phyloP scores from a whole-genome alignment of 441 rosid species.

The Mallotus repandus region DNA sequence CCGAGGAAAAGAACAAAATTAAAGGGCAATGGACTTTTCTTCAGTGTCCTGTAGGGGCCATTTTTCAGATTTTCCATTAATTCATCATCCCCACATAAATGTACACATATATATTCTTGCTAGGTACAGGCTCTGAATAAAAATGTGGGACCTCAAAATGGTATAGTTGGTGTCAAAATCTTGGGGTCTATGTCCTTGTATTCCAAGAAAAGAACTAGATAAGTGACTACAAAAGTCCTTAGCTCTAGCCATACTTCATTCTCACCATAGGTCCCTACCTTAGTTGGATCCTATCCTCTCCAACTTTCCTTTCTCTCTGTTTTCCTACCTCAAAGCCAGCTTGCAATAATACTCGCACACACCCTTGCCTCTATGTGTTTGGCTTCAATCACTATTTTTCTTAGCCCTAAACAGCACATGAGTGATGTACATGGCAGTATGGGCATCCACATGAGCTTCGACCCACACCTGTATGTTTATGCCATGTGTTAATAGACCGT shows the following conservation, averaged over 20 bases:
- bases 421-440: constrained; percentile 30
- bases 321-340: constrained; percentile 9
- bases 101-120: not conserved
- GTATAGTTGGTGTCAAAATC: not conserved
- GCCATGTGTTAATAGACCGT: constrained; percentile 19
- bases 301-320: constrained; percentile 7
- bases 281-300: constrained; percentile 32
- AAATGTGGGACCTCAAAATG: constrained; percentile 13
- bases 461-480: constrained; percentile 12
- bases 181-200: constrained; percentile 12
- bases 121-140: not conserved
- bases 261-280: constrained; percentile 32
- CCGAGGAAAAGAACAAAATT: too few relatives aligned
- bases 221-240: constrained; percentile 6
- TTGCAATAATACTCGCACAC: constrained; percentile 26
- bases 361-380: not conserved
- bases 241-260: constrained; percentile 23
- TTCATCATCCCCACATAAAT: too few relatives aligned
- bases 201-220: constrained; percentile 5
- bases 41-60: too few relatives aligned
- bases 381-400: constrained; percentile 18
- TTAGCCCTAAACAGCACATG: constrained; percentile 29
- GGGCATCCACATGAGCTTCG: constrained; percentile 36
- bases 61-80: too few relatives aligned
- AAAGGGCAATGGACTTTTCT: too few relatives aligned